A percentile compares a stretch with the other conserved stretches of the same genome.
Conservation (phyloP, 1,284 basidiomycete species). For the Fomitopsis pinicola region DNA sequence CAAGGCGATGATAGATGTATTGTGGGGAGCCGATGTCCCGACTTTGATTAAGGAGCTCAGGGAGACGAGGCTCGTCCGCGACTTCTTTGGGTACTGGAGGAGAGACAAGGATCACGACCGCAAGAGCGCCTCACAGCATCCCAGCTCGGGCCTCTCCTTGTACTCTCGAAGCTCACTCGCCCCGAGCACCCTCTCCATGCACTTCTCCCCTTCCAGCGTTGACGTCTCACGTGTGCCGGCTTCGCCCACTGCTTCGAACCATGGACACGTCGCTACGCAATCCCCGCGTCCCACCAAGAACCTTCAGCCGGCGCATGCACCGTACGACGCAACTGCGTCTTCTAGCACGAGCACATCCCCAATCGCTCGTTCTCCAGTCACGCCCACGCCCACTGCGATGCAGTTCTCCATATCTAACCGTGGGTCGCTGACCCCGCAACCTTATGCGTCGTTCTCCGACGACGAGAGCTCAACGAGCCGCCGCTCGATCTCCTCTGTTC, state of each 20-base stretch:
- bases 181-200: constrained; percentile 48
- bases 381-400: constrained; percentile 8
- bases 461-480: neutral
- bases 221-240: constrained; percentile 30
- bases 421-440: constrained; percentile 33
- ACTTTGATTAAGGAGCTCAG: constrained; percentile 62
- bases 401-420: constrained; percentile 41
- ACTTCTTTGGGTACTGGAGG: constrained; percentile 77
- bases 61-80: constrained; percentile 49
- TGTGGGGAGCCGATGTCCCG: constrained; percentile 59
- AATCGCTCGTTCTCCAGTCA: constrained; percentile 2
- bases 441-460: constrained; percentile 18
- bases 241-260: constrained; percentile 28
- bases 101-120: constrained; percentile 58
- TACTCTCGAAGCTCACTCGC: constrained; percentile 17
- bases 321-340: constrained; percentile 16
- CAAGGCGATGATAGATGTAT: constrained; percentile 47
- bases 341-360: constrained; percentile 13
- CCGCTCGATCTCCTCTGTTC: constrained; percentile 11
- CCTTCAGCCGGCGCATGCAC: constrained; percentile 8
- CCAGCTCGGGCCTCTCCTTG: too few relatives aligned
- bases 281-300: neutral
- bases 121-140: constrained; percentile 24
- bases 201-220: constrained; percentile 46
- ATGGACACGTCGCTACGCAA: constrained; percentile 12